Base-by-base conservation (phyloP, 177 flowering plant genomes). In the Tripterygium wilfordii region DNA sequence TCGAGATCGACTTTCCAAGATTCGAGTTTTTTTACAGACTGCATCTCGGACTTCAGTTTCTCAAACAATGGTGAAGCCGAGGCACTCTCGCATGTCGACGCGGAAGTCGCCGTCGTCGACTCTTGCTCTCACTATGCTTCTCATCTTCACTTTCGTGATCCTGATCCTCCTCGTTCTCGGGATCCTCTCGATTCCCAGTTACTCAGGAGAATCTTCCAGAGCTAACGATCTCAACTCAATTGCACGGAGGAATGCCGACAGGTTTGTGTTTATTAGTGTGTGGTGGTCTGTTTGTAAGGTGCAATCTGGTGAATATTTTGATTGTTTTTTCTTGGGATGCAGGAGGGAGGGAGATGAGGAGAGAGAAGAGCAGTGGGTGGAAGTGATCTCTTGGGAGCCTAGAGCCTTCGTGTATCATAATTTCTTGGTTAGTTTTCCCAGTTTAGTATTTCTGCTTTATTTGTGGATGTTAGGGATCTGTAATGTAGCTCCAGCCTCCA, bases 331-430 rank as follows among this genome's bases (percentile, higher is more conserved):
- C 24, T 7, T 42, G 18, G 12, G 12, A 14, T 41, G 56, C 57
- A 67, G 73, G 17, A 61, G 49, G 38, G 66, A 56, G 4, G 76
- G 3, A 9, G 69, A 60, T 43, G 78, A 62, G 9, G 64, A 51
- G 14, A 63, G 61, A 45, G 47, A 13, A 3, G 79, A 79, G 54
- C 71, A 50, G 41, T 82, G 85, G 85, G 69, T 67, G 37, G 89
- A 82, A 53, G 65, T 82, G 15, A 68, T 82, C 46, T 82, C 89
- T 1, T 82, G 83, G 89, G 89, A 82, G 60, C 89, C 89, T 27
- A 63, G 85, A 64, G 89, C 89, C 21, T 64, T 53, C 29, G 28
- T 82, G 39, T 82, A 75, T 43, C 89, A 82, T 47, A 79, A 75
- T 64, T 82, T 82, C 51, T 50, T 82, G 83, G 89, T 79, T 16